phyloP scores from a whole-genome alignment of 768 basidiomycete species.

The Cyclocybe cylindracea region DNA sequence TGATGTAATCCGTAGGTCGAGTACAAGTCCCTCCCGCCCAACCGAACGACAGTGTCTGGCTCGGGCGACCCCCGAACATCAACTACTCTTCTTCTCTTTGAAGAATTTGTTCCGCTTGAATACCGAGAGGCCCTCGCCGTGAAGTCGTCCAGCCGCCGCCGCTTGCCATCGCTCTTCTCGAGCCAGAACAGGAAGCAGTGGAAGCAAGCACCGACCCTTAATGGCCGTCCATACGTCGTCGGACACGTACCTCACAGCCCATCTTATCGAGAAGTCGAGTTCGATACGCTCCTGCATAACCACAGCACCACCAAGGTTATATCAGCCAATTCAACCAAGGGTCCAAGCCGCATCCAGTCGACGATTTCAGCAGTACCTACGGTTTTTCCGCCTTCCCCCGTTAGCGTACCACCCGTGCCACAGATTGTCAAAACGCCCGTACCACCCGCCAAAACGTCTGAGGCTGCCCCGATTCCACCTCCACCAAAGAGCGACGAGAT shows the following conservation, averaged over 20 bases:
- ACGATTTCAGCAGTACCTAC: constrained; percentile 13
- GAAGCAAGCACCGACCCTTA: constrained; percentile 83
- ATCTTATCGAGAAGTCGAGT: constrained; percentile 68
- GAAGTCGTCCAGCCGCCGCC: constrained; percentile 51
- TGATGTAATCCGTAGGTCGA: constrained; percentile 58
- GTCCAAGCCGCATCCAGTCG: constrained; percentile 16
- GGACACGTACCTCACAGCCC: constrained; percentile 57
- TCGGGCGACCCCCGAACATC: constrained; percentile 70
- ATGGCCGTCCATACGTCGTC: constrained; percentile 74
- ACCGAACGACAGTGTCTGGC: constrained; percentile 33
- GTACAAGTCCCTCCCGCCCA: constrained; percentile 73
- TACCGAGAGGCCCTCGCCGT: constrained; percentile 77
- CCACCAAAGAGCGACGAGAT: constrained; percentile 34
- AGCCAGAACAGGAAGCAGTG: constrained; percentile 59
- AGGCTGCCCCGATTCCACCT: constrained; percentile 20
- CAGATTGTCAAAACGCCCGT: constrained; percentile 19
- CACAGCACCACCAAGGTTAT: constrained; percentile 49
- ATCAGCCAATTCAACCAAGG: constrained; percentile 31
- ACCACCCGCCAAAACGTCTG: constrained; percentile 18
- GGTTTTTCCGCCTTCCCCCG: neutral
- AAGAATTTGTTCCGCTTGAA: constrained; percentile 92
- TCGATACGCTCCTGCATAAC: constrained; percentile 71
- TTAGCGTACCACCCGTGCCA: constrained; percentile 14
- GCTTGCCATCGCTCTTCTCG: constrained; percentile 71
- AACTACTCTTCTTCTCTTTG: constrained; percentile 77